Evolutionary conservation across 2,329 filamentous ascomycete species (phyloP).

Genomic region (Fusarium lateritium): DNA sequence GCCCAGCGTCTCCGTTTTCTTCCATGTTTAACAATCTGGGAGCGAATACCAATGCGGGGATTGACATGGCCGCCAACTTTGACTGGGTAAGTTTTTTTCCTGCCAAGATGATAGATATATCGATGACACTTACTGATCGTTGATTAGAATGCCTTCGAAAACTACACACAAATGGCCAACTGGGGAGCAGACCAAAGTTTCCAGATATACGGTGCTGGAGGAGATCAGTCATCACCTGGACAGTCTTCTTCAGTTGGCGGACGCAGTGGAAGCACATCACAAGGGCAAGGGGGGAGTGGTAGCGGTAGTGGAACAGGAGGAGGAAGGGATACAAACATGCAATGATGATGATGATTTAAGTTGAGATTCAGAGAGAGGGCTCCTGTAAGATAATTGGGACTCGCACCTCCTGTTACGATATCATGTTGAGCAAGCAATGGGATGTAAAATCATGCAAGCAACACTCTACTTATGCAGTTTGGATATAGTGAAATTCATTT

Average conservation of each 20-base stretch:
- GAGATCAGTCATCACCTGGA: constrained; percentile 48
- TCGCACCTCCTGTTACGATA: constrained; percentile 28
- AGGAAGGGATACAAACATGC: constrained; percentile 41
- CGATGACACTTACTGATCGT: constrained; percentile 46
- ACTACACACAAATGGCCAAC: constrained; percentile 67
- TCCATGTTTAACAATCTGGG: constrained; percentile 67
- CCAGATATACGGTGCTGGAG: constrained; percentile 62
- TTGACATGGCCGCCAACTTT: constrained; percentile 67
- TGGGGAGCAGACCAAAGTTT: constrained; percentile 68
- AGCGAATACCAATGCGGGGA: constrained; percentile 43
- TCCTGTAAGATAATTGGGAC: constrained; percentile 32
- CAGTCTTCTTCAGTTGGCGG: constrained; percentile 45
- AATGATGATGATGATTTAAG: constrained; percentile 26
- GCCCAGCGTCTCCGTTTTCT: constrained; percentile 62
- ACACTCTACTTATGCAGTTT: constrained; percentile 17
- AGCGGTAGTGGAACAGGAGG: constrained; percentile 3
- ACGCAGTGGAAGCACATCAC: constrained; percentile 39
- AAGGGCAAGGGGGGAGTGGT: constrained; percentile 16
- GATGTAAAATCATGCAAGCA: constrained; percentile 35
- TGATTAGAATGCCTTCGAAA: constrained; percentile 68
- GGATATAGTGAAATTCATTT: neutral
- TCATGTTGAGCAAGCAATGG: constrained; percentile 16
- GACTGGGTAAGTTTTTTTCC: constrained; percentile 67
- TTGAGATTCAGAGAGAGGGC: constrained; percentile 13
- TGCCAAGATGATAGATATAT: neutral